Conservation (phyloP, 2,329 filamentous ascomycete genomes). For the Drechslera avenae region DNA sequence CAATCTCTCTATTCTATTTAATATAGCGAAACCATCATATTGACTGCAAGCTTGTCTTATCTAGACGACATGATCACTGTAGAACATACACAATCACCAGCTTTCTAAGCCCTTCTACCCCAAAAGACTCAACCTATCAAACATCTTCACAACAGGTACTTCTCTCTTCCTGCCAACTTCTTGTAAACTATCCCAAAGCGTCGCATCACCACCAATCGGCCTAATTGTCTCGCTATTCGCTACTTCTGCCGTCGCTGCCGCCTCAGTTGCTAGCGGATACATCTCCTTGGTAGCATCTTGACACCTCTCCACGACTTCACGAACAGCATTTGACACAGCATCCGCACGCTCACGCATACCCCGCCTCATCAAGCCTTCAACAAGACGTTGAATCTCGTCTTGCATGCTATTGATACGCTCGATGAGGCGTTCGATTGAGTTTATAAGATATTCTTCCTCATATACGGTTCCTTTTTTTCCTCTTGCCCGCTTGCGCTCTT, state of each 20-base stretch:
- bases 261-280: conserved; percentile 20
- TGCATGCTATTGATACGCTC: conserved; percentile 77
- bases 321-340: conserved; percentile 74
- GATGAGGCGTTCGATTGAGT: conserved; percentile 80
- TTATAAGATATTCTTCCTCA: conserved; percentile 95
- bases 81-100: background rate
- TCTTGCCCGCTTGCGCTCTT: conserved; percentile 92
- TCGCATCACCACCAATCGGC: conserved; percentile 52
- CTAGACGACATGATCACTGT: no score
- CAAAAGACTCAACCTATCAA: conserved; percentile 52
- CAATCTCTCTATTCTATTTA: no score
- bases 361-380: conserved; percentile 77
- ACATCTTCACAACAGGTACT: conserved; percentile 59
- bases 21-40: no score
- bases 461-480: conserved; percentile 98
- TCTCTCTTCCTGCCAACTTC: conserved; percentile 49
- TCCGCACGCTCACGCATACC: conserved; percentile 87
- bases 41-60: background rate
- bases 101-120: conserved; percentile 8
- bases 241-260: background rate
- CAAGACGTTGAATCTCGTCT: conserved; percentile 73
- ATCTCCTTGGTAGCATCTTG: conserved; percentile 66
- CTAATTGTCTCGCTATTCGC: conserved; percentile 29
- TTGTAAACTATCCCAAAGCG: conserved; percentile 53
- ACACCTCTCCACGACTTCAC: conserved; percentile 75